Conservation (phyloP, 2,329 filamentous ascomycete genomes). For the Chaetomiaceae sp. region DNA sequence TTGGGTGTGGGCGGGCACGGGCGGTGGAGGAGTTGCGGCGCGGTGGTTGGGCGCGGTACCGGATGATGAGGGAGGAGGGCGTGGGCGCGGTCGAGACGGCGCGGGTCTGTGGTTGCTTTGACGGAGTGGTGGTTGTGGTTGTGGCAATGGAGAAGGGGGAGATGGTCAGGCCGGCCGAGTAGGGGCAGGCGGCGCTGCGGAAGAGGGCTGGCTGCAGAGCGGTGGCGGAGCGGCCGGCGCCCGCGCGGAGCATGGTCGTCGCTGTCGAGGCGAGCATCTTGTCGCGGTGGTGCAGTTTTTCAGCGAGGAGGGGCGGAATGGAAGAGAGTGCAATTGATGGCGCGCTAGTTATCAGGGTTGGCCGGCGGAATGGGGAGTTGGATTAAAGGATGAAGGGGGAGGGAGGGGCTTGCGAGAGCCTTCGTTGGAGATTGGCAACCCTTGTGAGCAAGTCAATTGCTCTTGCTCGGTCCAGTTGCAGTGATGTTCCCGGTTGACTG, state of each 20-base stretch:
- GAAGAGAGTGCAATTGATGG: no score
- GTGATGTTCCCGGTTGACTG: no score
- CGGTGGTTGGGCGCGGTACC: constrained; percentile 16
- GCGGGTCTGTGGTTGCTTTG: constrained; percentile 19
- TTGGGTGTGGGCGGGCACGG: constrained; percentile 2
- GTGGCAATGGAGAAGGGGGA: constrained; percentile 22
- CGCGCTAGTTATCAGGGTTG: no score
- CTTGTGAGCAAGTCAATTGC: constrained; percentile 8
- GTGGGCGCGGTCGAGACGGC: constrained; percentile 16
- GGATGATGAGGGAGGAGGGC: constrained; percentile 18
- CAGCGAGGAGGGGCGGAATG: no score
- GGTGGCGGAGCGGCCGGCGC: constrained; percentile 28
- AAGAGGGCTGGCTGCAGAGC: constrained; percentile 27
- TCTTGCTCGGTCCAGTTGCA: neutral
- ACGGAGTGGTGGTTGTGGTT: constrained; percentile 5
- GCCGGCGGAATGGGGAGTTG: no score
- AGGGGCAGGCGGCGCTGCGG: constrained; percentile 29
- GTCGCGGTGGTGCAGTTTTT: neutral
- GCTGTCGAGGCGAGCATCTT: constrained; percentile 31
- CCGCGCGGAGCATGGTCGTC: constrained; percentile 31
- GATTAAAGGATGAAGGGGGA: no score
- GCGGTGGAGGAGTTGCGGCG: constrained; percentile 20
- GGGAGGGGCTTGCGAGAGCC: neutral
- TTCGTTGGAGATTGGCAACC: neutral
- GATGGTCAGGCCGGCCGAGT: constrained; percentile 26